phyloP scores from a whole-genome alignment of 2,329 filamentous ascomycete species.

The Pseudogymnoascus sp. region DNA sequence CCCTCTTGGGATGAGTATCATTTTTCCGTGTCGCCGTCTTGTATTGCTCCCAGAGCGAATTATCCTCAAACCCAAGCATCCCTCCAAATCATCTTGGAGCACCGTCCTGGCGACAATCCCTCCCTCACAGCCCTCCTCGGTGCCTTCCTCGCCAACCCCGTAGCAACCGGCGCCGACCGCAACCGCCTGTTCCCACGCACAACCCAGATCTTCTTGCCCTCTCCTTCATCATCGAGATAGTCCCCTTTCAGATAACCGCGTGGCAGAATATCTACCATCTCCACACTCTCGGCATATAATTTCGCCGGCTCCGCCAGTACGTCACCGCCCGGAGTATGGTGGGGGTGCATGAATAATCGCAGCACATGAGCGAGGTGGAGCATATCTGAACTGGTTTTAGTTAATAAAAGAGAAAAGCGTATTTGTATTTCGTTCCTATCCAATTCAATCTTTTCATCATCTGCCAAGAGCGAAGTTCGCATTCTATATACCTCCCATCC shows the following conservation, averaged over 20 bases:
- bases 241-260: background rate
- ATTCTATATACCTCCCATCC: background rate
- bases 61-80: background rate
- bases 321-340: background rate
- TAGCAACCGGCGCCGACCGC: background rate
- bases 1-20: background rate
- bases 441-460: background rate
- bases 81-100: background rate
- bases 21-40: background rate
- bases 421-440: background rate
- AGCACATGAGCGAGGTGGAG: constrained; percentile 1
- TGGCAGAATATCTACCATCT: background rate
- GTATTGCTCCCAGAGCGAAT: background rate
- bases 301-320: background rate
- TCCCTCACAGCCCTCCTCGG: background rate
- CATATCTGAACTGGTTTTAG: background rate
- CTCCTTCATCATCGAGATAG: background rate
- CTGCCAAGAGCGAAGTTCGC: background rate
- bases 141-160: background rate
- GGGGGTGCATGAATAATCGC: constrained; percentile 6
- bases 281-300: background rate
- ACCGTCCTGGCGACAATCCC: background rate
- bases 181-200: background rate
- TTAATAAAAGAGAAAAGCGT: background rate
- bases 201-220: background rate